Conservation (phyloP, 148 eudicot species). For the Bassia scoparia region DNA sequence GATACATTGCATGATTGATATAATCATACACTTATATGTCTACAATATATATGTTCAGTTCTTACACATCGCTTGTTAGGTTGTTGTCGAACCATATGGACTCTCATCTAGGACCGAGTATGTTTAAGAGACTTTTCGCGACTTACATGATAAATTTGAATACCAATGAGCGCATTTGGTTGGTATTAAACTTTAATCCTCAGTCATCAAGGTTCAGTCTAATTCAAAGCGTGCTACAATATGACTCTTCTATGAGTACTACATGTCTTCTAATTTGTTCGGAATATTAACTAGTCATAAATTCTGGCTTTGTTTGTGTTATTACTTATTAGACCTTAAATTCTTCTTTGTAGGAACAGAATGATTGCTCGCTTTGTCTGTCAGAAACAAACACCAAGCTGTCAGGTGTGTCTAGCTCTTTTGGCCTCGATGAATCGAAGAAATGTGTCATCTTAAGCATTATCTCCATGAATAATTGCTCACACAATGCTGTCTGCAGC, state of each 20-base stretch:
- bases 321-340: too few species aligned
- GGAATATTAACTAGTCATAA: too few species aligned
- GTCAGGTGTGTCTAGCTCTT: background rate
- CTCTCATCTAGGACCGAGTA: background rate
- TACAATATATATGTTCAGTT: too few species aligned
- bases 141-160: conserved; percentile 28
- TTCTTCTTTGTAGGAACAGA: conserved; percentile 12
- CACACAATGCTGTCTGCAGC: background rate
- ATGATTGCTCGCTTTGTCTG: conserved; percentile 12
- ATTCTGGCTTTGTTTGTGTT: too few species aligned
- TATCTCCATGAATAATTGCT: conserved; percentile 16
- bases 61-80: too few species aligned
- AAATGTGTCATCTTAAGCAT: conserved; percentile 26
- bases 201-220: conserved; percentile 3
- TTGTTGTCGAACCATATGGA: too few species aligned
- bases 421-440: conserved; percentile 25
- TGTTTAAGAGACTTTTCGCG: conserved; percentile 17
- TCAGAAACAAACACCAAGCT: background rate
- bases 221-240: conserved; percentile 1
- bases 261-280: conserved; percentile 25
- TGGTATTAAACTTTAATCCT: conserved; percentile 17
- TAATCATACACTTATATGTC: too few species aligned
- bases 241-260: conserved; percentile 13
- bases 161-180: conserved; percentile 27
- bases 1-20: too few species aligned